phyloP scores from a whole-genome alignment of 352 stramenopile species.

The Pythium sukuiense region DNA sequence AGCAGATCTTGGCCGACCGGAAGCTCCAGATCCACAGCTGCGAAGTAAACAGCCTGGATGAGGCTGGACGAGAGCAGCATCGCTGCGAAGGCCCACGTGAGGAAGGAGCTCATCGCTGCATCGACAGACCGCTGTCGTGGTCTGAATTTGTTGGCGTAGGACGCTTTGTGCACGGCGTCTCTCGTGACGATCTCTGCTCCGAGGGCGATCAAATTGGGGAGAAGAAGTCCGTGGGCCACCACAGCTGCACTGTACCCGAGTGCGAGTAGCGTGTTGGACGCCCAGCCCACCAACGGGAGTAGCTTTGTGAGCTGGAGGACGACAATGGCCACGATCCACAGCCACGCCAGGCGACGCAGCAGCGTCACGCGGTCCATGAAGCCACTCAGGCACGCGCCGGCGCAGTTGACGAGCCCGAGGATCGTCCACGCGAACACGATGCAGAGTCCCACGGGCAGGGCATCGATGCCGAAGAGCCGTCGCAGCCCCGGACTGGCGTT shows the following conservation, averaged over 20 bases:
- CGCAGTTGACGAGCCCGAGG: constrained; percentile 50
- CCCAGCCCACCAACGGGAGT: constrained; percentile 26
- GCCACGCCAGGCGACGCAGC: constrained; percentile 34
- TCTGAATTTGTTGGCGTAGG: neutral
- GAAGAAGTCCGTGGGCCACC: constrained; percentile 48
- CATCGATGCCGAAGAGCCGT: constrained; percentile 45
- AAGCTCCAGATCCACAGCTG: constrained; percentile 37
- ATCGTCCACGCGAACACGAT: constrained; percentile 59
- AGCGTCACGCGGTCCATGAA: constrained; percentile 44
- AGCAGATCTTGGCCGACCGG: constrained; percentile 2
- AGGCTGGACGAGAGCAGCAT: constrained; percentile 40
- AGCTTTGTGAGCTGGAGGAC: constrained; percentile 40
- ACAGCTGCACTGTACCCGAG: constrained; percentile 40
- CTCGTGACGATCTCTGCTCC: constrained; percentile 33
- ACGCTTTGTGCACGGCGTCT: neutral
- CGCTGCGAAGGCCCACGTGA: constrained; percentile 50
- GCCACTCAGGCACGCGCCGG: constrained; percentile 53
- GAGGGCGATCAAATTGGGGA: constrained; percentile 56
- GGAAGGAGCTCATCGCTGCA: constrained; percentile 21
- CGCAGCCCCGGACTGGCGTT: constrained; percentile 58
- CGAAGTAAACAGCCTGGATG: constrained; percentile 62
- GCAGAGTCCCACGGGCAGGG: constrained; percentile 50
- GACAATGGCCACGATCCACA: constrained; percentile 55
- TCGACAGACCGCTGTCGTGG: constrained; percentile 2
- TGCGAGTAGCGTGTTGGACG: constrained; percentile 38